Percentiles rank a stretch among this genome's conserved stretches.
Evolutionary conservation across 768 basidiomycete species (phyloP).

Genomic region (Trametes coccinea): DNA sequence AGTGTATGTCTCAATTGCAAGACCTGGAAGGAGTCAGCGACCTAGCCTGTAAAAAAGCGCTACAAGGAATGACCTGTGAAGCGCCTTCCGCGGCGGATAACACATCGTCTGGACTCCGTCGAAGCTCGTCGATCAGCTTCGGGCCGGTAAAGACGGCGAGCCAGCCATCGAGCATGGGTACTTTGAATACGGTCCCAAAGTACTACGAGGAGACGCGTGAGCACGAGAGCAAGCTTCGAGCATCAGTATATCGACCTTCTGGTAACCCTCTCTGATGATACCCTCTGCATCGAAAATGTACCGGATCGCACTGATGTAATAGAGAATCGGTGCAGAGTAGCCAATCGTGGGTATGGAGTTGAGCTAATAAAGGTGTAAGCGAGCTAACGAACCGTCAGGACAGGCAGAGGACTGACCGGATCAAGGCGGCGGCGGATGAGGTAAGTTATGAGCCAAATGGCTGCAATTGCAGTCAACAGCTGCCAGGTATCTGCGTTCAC

Average conservation of each 20-base stretch:
- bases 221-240: too few species aligned
- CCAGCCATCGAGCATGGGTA: slow-evolving; percentile 49
- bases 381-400: too few species aligned
- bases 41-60: neutral
- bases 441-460: neutral
- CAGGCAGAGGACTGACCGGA: slow-evolving; percentile 2
- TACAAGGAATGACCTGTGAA: slow-evolving; percentile 34
- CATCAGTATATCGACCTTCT: slow-evolving; percentile 2
- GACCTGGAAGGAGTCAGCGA: neutral
- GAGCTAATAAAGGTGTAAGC: slow-evolving; percentile 13
- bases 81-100: slow-evolving; percentile 44
- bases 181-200: slow-evolving; percentile 38
- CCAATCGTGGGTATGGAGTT: slow-evolving; percentile 28
- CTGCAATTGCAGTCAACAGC: slow-evolving; percentile 1
- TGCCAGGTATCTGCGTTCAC: slow-evolving; percentile 1
- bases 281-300: slow-evolving; percentile 28
- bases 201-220: slow-evolving; percentile 5
- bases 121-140: slow-evolving; percentile 52
- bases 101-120: slow-evolving; percentile 45
- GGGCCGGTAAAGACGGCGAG: slow-evolving; percentile 45
- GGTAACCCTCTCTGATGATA: slow-evolving; percentile 37
- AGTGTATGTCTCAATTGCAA: slow-evolving; percentile 18
- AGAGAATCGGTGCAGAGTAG: slow-evolving; percentile 23
- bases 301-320: slow-evolving; percentile 29
- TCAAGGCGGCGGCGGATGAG: slow-evolving; percentile 6